Evolutionary conservation across 2,329 filamentous ascomycete genomes (phyloP).

Genomic region (Colletotrichum salicis): DNA sequence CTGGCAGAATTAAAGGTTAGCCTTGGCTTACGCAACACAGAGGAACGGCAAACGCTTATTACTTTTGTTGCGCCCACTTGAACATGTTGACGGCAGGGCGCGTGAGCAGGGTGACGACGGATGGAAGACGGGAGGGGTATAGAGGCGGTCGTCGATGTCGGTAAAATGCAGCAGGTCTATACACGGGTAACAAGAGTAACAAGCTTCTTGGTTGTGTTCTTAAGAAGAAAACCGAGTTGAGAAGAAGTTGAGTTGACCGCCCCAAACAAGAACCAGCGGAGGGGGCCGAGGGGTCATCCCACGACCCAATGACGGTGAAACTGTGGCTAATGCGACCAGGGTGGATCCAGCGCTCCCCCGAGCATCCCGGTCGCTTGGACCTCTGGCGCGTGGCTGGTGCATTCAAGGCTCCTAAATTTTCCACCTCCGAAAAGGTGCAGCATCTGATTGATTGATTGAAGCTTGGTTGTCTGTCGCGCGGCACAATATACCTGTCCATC

Average conservation of each 20-base stretch:
- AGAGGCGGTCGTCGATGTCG: background rate
- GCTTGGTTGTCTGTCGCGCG: slow-evolving; percentile 12
- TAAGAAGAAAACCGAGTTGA: slow-evolving; percentile 23
- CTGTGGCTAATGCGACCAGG: slow-evolving; percentile 31
- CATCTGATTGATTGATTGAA: slow-evolving; percentile 13
- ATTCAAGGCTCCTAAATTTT: slow-evolving; percentile 33
- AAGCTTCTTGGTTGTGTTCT: slow-evolving; percentile 30
- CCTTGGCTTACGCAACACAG: slow-evolving; percentile 37
- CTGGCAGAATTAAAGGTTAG: slow-evolving; percentile 49
- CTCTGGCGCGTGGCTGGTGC: slow-evolving; percentile 34
- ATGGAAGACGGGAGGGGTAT: background rate
- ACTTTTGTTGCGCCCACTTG: slow-evolving; percentile 96
- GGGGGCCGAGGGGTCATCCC: slow-evolving; percentile 36
- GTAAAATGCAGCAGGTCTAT: slow-evolving; percentile 14
- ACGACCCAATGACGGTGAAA: slow-evolving; percentile 36
- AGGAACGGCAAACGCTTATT: slow-evolving; percentile 49
- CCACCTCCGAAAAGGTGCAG: slow-evolving; percentile 28
- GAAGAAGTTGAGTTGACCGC: slow-evolving; percentile 34
- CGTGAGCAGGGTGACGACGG: background rate
- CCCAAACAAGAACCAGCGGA: slow-evolving; percentile 25
- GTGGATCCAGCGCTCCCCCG: slow-evolving; percentile 27
- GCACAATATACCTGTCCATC: slow-evolving; percentile 20
- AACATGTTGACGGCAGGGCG: slow-evolving; percentile 70
- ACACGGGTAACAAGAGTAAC: background rate
- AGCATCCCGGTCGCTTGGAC: slow-evolving; percentile 35